These are phyloP conservation scores for Aspergillus nomiae DNA, from an alignment of 2,329 filamentous ascomycete species.

Conservation along the genomic window DNA sequence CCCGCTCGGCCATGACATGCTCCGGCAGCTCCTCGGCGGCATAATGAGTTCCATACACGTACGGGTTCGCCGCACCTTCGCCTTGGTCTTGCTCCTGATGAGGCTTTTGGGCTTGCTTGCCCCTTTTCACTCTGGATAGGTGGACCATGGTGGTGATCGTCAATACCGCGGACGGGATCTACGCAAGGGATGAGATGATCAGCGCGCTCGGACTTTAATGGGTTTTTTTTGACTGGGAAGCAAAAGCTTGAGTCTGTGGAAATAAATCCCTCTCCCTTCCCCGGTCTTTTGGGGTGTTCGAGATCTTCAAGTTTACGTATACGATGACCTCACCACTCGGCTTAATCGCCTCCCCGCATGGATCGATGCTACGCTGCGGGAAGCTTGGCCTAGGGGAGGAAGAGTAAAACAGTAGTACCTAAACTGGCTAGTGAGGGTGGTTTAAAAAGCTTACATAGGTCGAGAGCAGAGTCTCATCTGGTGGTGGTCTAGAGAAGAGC, in stretches of 20 bases:
- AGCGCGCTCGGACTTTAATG: not conserved
- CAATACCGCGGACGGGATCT: not conserved
- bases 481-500: too few species aligned
- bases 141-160: constrained; percentile 1
- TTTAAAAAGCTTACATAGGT: too few species aligned
- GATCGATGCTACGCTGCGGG: not conserved
- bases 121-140: not conserved
- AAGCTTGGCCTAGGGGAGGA: too few species aligned
- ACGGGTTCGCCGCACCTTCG: constrained; percentile 51
- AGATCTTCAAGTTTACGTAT: not conserved
- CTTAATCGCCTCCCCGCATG: not conserved
- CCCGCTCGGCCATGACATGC: constrained; percentile 78
- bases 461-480: too few species aligned
- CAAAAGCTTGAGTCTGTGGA: not conserved
- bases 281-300: not conserved
- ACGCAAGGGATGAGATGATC: not conserved
- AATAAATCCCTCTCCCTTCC: not conserved
- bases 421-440: too few species aligned
- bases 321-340: not conserved
- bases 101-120: constrained; percentile 31
- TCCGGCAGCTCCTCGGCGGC: constrained; percentile 78
- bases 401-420: too few species aligned
- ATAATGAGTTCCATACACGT: constrained; percentile 83
- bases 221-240: not conserved
- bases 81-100: constrained; percentile 7